Evolutionary conservation across 331 rosid species (phyloP).

Genomic region (Saraca asoca): DNA sequence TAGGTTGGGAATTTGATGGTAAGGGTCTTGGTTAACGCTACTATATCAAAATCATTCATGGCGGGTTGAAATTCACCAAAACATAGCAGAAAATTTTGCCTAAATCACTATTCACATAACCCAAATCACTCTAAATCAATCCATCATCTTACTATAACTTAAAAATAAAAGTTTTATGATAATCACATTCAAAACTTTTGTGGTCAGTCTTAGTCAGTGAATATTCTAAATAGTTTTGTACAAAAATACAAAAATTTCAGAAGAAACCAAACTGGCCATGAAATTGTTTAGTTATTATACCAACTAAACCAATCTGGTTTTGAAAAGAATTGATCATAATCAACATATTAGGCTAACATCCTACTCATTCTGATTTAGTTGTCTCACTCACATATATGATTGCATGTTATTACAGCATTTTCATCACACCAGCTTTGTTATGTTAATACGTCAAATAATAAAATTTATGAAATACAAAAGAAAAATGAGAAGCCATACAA

Average conservation of each 20-base stretch:
- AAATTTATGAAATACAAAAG: neutral
- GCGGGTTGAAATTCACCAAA: too few relatives aligned
- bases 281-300: neutral
- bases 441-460: neutral
- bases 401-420: constrained; percentile 14
- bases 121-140: too few relatives aligned
- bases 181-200: too few relatives aligned
- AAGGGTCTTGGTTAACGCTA: too few relatives aligned
- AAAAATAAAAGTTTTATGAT: too few relatives aligned
- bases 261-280: constrained; percentile 5
- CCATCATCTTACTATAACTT: too few relatives aligned
- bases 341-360: neutral
- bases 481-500: constrained; percentile 18
- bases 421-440: constrained; percentile 6
- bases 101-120: too few relatives aligned
- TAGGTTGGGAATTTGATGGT: too few relatives aligned
- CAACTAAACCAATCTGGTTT: neutral
- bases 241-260: too few relatives aligned
- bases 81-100: too few relatives aligned
- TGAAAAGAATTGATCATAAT: neutral
- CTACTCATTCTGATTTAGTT: neutral
- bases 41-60: too few relatives aligned
- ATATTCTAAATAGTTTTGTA: constrained; percentile 14
- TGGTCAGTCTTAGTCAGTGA: constrained; percentile 18
- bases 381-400: constrained; percentile 15